Evolutionary conservation across 2,329 filamentous ascomycete genomes (phyloP).

Genomic region (Talaromyces sp.): DNA sequence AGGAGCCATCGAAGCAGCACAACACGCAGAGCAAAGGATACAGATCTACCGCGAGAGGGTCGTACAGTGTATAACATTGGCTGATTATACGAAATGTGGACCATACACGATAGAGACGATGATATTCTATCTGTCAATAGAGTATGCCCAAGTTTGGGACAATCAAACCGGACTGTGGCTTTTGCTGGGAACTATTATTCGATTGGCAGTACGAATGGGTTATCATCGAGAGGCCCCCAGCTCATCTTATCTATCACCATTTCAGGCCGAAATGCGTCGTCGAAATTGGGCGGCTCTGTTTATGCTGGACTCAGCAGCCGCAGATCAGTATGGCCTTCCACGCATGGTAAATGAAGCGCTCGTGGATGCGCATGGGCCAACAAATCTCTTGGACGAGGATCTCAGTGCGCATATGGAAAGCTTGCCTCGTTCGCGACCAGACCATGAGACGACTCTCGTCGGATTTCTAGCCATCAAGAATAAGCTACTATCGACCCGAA

Average conservation of each 20-base stretch:
- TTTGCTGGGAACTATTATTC: constrained; percentile 29
- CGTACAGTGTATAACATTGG: constrained; percentile 19
- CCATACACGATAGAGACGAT: constrained; percentile 18
- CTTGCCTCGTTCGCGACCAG: constrained; percentile 30
- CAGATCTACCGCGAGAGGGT: constrained; percentile 13
- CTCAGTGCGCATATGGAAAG: constrained; percentile 36
- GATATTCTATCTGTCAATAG: constrained; percentile 10
- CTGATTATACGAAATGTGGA: constrained; percentile 18
- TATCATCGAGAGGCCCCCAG: constrained; percentile 43
- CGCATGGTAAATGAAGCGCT: constrained; percentile 38
- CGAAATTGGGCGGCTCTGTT: constrained; percentile 35
- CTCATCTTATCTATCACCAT: constrained; percentile 36
- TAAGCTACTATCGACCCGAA: constrained; percentile 14
- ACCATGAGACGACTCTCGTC: constrained; percentile 18
- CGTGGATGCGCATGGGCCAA: constrained; percentile 40
- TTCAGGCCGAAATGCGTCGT: constrained; percentile 38
- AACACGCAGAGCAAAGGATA: neutral
- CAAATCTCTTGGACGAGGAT: constrained; percentile 43
- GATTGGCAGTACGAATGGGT: constrained; percentile 39
- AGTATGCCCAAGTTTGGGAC: constrained; percentile 26
- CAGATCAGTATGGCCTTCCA: constrained; percentile 39
- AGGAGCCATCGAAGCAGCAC: neutral
- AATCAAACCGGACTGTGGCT: constrained; percentile 26
- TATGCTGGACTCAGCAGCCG: constrained; percentile 39
- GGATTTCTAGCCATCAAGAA: constrained; percentile 16